Conservation (phyloP, 805 yeast genomes). For the Danielia oregonensis region DNA sequence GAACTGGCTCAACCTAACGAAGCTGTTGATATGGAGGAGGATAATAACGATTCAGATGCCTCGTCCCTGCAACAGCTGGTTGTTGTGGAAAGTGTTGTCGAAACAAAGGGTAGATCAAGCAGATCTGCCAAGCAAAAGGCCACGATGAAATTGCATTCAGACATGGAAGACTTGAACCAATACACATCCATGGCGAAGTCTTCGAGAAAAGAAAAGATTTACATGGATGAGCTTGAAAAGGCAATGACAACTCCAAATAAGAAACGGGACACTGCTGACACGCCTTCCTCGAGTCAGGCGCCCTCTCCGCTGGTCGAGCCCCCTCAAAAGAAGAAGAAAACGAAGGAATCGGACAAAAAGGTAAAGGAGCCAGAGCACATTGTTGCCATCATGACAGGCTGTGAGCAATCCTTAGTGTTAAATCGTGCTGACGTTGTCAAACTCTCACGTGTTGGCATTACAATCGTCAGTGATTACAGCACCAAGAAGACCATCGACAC, state of each 20-base stretch:
- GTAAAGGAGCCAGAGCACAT: constrained; percentile 33
- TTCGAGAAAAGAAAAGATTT: constrained; percentile 34
- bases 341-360: constrained; percentile 12
- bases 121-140: constrained; percentile 68
- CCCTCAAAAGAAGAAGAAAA: constrained; percentile 8
- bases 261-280: constrained; percentile 3
- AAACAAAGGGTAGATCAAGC: constrained; percentile 13
- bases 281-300: constrained; percentile 11
- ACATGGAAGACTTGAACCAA: constrained; percentile 64
- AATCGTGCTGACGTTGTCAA: constrained; percentile 39
- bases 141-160: constrained; percentile 58
- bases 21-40: constrained; percentile 6
- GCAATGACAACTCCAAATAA: constrained; percentile 5
- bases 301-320: constrained; percentile 3
- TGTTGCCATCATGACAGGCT: constrained; percentile 61
- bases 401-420: constrained; percentile 44
- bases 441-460: constrained; percentile 55
- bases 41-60: constrained; percentile 4
- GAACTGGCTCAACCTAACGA: not conserved
- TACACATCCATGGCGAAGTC: constrained; percentile 52
- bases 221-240: constrained; percentile 33
- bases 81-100: not conserved
- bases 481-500: constrained; percentile 40
- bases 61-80: too few relatives aligned
- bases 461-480: constrained; percentile 42